These are phyloP conservation scores for Plenodomus tracheiphilus DNA, from an alignment of 2,329 filamentous ascomycete genomes.

Conservation along the genomic window DNA sequence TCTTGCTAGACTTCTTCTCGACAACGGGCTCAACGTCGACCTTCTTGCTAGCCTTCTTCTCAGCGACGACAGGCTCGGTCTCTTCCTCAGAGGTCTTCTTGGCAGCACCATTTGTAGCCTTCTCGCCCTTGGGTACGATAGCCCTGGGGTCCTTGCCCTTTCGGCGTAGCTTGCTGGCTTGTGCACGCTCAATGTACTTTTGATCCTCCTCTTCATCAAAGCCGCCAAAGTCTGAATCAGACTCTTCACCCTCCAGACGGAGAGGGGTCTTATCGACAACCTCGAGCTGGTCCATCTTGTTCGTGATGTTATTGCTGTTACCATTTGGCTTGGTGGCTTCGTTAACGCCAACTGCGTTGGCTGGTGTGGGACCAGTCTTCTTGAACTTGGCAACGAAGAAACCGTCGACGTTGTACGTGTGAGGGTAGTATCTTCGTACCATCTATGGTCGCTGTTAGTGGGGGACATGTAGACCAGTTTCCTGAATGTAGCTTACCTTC, in stretches of 20 bases:
- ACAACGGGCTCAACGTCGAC: slow-evolving; percentile 7
- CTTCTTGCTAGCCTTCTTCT: slow-evolving; percentile 16
- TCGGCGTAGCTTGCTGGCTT: slow-evolving; percentile 48
- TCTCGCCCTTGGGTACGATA: slow-evolving; percentile 24
- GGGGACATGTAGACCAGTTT: background rate
- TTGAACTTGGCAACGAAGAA: slow-evolving; percentile 99
- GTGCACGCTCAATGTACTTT: slow-evolving; percentile 51
- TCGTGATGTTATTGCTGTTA: slow-evolving; percentile 44
- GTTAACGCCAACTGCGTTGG: slow-evolving; percentile 53
- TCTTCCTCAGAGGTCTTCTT: slow-evolving; percentile 8
- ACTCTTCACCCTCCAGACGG: slow-evolving; percentile 45
- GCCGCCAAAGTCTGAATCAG: slow-evolving; percentile 51
- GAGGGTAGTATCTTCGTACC: slow-evolving; percentile 42
- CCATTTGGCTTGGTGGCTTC: slow-evolving; percentile 31
- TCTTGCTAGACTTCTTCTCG: slow-evolving; percentile 8
- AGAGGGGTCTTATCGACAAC: slow-evolving; percentile 73
- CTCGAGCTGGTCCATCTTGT: slow-evolving; percentile 47
- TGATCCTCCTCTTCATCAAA: slow-evolving; percentile 57
- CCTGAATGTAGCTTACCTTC: slow-evolving; percentile 64
- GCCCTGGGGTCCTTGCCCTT: slow-evolving; percentile 55
- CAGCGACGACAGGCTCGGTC: slow-evolving; percentile 9
- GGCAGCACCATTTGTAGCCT: slow-evolving; percentile 17
- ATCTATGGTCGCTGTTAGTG: slow-evolving; percentile 13
- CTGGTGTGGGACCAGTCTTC: slow-evolving; percentile 79
- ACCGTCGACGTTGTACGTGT: slow-evolving; percentile 70